These are phyloP conservation scores for Eutypella sp. DNA, from an alignment of 2,329 filamentous ascomycete genomes.

Conservation along the genomic window DNA sequence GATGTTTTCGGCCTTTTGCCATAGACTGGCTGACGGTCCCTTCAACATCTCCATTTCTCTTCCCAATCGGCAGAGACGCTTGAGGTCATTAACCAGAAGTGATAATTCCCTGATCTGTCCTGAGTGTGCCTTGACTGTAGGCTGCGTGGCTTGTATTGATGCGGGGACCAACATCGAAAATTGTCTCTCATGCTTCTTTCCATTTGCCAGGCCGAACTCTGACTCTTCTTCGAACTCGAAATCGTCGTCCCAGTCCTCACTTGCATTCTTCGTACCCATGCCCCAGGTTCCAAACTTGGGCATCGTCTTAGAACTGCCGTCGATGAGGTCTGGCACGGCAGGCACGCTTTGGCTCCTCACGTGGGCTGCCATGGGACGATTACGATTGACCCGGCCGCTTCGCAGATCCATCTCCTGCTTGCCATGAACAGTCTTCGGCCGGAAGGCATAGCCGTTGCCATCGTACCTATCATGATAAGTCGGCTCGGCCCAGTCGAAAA, in stretches of 20 bases:
- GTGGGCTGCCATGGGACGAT: conserved; percentile 64
- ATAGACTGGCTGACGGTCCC: conserved; percentile 57
- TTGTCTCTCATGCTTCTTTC: conserved; percentile 31
- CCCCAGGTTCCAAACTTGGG: conserved; percentile 80
- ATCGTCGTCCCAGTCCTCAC: conserved; percentile 87
- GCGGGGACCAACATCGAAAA: conserved; percentile 67
- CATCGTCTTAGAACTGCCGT: conserved; percentile 50
- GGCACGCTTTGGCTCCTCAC: conserved; percentile 79
- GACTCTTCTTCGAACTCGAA: conserved; percentile 63
- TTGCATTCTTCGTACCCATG: conserved; percentile 70
- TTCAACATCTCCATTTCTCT: conserved; percentile 60
- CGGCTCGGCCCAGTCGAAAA: conserved; percentile 77
- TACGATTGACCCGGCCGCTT: conserved; percentile 65
- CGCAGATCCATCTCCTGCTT: conserved; percentile 68
- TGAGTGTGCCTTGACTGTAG: conserved; percentile 76
- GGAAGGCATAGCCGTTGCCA: conserved; percentile 50
- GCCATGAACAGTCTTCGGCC: conserved; percentile 70
- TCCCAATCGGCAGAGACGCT: conserved; percentile 68
- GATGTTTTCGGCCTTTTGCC: conserved; percentile 81
- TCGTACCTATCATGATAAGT: conserved; percentile 57
- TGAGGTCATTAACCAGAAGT: conserved; percentile 75
- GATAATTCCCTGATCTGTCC: conserved; percentile 80
- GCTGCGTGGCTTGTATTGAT: conserved; percentile 75
- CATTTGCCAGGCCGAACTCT: conserved; percentile 32
- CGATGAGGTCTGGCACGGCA: conserved; percentile 59